A percentile compares a stretch with the other conserved stretches of the same genome.
phyloP scores from a whole-genome alignment of 1,284 basidiomycete species.

The Mycena sp. region DNA sequence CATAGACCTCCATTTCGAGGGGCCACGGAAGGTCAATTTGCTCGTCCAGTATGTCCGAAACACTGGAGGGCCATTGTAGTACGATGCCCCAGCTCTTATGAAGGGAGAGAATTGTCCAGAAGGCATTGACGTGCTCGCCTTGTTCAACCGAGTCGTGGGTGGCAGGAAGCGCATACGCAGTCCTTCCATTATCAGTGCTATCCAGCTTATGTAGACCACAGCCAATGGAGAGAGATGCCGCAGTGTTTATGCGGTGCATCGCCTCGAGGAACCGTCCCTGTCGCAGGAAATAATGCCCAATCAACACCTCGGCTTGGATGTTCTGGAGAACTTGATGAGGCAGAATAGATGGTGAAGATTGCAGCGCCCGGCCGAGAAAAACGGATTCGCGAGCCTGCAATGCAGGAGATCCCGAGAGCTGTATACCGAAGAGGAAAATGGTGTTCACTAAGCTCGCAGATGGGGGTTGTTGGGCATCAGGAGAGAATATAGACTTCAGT shows the following conservation, averaged over 20 bases:
- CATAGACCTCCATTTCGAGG: conserved; percentile 44
- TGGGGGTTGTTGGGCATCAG: conserved; percentile 32
- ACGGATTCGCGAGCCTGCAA: conserved; percentile 33
- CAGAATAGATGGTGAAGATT: conserved; percentile 37
- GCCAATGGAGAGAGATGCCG: conserved; percentile 46
- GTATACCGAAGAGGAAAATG: conserved; percentile 49
- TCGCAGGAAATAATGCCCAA: conserved; percentile 54
- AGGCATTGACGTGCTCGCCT: conserved; percentile 56
- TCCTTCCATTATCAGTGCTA: conserved; percentile 19
- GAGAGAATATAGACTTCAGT: conserved; percentile 23
- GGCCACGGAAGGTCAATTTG: conserved; percentile 57
- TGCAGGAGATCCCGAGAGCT: conserved; percentile 38
- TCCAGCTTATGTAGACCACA: conserved; percentile 48
- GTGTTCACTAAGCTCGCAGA: conserved; percentile 43
- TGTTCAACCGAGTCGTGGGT: conserved; percentile 52
- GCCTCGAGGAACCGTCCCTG: conserved; percentile 53
- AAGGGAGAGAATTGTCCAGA: conserved; percentile 54
- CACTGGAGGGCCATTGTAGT: conserved; percentile 42
- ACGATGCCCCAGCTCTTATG: conserved; percentile 51
- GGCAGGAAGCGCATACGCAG: conserved; percentile 37
- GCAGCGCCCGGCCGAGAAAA: conserved; percentile 44
- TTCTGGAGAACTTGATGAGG: conserved; percentile 46
- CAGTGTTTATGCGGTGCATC: conserved; percentile 52
- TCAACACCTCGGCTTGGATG: conserved; percentile 57
- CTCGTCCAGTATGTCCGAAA: conserved; percentile 41